Conservation (phyloP, 306 rosid genomes). For the Fragaria iinumae region DNA sequence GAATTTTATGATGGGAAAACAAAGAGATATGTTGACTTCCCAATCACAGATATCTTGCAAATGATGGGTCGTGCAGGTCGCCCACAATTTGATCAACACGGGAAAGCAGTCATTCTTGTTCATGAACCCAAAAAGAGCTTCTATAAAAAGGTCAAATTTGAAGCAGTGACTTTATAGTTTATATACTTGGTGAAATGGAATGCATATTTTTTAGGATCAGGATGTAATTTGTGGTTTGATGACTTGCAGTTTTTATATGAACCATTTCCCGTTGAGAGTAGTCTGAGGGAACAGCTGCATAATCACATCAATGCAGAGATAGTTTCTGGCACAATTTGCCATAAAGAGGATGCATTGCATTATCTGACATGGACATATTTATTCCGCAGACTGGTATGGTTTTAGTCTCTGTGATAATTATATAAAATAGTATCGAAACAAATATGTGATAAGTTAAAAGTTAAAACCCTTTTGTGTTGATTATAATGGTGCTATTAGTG, state of each 20-base stretch:
- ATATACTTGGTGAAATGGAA: not conserved
- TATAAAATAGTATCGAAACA: not conserved
- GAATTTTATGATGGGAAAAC: slow-evolving; percentile 87
- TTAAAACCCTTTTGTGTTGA: not conserved
- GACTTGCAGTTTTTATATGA: slow-evolving; percentile 86
- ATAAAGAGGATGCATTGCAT: slow-evolving; percentile 92
- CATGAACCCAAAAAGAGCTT: slow-evolving; percentile 98
- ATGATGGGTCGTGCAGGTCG: slow-evolving; percentile 99
- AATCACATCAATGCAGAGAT: slow-evolving; percentile 90
- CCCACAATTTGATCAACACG: slow-evolving; percentile 97
- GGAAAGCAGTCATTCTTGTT: slow-evolving; percentile 98
- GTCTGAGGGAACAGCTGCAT: slow-evolving; percentile 86
- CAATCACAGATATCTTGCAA: slow-evolving; percentile 96
- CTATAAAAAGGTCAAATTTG: slow-evolving; percentile 75
- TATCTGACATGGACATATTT: slow-evolving; percentile 97
- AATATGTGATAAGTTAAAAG: not conserved
- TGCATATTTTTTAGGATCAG: slow-evolving; percentile 16
- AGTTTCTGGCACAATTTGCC: slow-evolving; percentile 89
- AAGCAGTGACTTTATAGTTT: slow-evolving; percentile 24
- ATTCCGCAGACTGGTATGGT: slow-evolving; percentile 87
- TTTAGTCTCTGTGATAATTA: slow-evolving; percentile 12
- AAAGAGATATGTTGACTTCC: slow-evolving; percentile 93
- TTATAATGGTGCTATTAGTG: not conserved
- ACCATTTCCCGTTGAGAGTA: slow-evolving; percentile 98
- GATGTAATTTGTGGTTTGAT: slow-evolving; percentile 26